Evolutionary conservation across 331 rosid species (phyloP), one percentile per base, ranked within the genome.

Genomic region (Pyrus hybrid): DNA sequence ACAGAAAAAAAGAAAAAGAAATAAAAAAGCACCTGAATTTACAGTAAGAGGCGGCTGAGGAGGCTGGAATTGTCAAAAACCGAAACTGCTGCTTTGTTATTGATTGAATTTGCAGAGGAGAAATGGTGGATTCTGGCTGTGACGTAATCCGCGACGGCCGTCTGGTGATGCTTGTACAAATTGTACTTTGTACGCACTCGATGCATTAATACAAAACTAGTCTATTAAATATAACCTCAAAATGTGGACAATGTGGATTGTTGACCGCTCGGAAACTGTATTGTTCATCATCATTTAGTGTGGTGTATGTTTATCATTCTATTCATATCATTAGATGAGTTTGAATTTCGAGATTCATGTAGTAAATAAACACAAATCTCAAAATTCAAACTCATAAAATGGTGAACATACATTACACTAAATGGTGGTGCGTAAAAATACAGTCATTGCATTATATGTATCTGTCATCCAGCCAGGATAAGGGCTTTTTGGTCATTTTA

Each of bases 261-360:
- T 81, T 82, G 88, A 85, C 88, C n/a, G 76, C 14, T 72, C 60
- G 16, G 22, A 35, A 75, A 32, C 45, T 43, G 7, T n/a, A n/a
- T n/a, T n/a, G n/a, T n/a, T n/a, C n/a, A n/a, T n/a, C n/a, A n/a
- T n/a, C n/a, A n/a, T n/a, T n/a, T n/a, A n/a, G n/a, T n/a, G n/a
- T n/a, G n/a, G n/a, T n/a, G n/a, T n/a, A n/a, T n/a, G n/a, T n/a
- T n/a, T n/a, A n/a, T n/a, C n/a, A n/a, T n/a, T n/a, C n/a, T n/a
- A n/a, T n/a, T n/a, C n/a, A n/a, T n/a, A n/a, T n/a, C n/a, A n/a
- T n/a, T n/a, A n/a, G n/a, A n/a, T n/a, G n/a, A n/a, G n/a, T n/a
- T n/a, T n/a, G n/a, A n/a, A n/a, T n/a, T n/a, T n/a, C n/a, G n/a
- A n/a, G n/a, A n/a, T n/a, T n/a, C n/a, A n/a, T n/a, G n/a, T n/a